Percentiles rank a stretch among this genome's conserved stretches.
Conservation (phyloP, 352 stramenopile genomes). For the Phytophthora foliorum region DNA sequence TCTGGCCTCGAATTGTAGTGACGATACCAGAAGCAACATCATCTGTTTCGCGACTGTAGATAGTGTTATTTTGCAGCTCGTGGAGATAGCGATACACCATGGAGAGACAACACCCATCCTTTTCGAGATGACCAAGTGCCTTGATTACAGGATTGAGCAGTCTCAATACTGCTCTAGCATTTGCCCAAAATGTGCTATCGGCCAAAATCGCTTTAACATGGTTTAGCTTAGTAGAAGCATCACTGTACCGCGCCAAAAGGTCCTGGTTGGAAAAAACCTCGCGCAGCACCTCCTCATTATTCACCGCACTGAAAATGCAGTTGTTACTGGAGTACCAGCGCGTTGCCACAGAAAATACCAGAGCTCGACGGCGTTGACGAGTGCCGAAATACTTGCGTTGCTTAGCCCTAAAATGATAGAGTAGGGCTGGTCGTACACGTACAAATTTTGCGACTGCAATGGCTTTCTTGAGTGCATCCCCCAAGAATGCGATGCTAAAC, state of each 20-base stretch:
- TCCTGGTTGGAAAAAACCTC: slow-evolving; percentile 6
- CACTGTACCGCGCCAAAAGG: not conserved
- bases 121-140: not conserved
- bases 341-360: slow-evolving; percentile 4
- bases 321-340: slow-evolving; percentile 18
- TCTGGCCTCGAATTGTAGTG: not conserved
- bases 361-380: not conserved
- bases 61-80: not conserved
- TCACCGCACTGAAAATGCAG: slow-evolving; percentile 16
- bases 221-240: not conserved
- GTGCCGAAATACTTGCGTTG: not conserved
- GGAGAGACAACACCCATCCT: not conserved
- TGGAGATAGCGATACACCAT: not conserved
- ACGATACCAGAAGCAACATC: not conserved
- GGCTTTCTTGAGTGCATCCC: not conserved
- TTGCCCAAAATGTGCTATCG: not conserved
- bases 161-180: not conserved
- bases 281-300: slow-evolving; percentile 4
- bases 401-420: slow-evolving; percentile 9
- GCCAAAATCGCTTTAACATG: not conserved
- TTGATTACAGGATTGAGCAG: not conserved
- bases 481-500: not conserved
- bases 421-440: not conserved
- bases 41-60: not conserved
- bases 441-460: slow-evolving; percentile 21